Evolutionary conservation across 495 filamentous ascomycete genomes (phyloP).

Genomic region (Lichina pygmaea): DNA sequence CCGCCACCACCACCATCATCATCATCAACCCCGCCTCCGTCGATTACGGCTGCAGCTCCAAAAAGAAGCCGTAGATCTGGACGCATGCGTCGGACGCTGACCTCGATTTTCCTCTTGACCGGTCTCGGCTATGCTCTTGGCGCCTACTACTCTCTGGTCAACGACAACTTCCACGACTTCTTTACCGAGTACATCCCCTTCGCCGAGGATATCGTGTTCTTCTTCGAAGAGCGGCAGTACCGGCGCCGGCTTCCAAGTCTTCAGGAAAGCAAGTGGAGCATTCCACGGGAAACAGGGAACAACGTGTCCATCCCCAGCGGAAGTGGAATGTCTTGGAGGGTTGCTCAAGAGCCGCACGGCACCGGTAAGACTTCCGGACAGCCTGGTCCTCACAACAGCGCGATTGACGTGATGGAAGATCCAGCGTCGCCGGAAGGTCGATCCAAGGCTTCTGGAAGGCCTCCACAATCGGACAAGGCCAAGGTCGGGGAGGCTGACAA

Average conservation of each 20-base stretch:
- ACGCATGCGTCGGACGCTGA: slow-evolving; percentile 48
- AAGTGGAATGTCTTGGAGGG: slow-evolving; percentile 63
- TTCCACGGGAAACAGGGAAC: slow-evolving; percentile 28
- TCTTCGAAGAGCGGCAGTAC: slow-evolving; percentile 90
- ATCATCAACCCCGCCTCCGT: slow-evolving; percentile 11
- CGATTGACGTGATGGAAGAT: slow-evolving; percentile 9
- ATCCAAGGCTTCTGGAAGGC: slow-evolving; percentile 10
- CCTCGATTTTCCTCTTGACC: slow-evolving; percentile 43
- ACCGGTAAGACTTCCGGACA: slow-evolving; percentile 11
- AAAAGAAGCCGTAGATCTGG: slow-evolving; percentile 32
- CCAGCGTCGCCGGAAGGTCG: slow-evolving; percentile 6
- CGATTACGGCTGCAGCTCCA: slow-evolving; percentile 17
- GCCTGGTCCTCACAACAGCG: slow-evolving; percentile 21
- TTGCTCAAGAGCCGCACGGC: slow-evolving; percentile 26
- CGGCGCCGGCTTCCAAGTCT: slow-evolving; percentile 56
- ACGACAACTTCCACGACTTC: slow-evolving; percentile 96
- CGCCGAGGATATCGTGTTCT: slow-evolving; percentile 85
- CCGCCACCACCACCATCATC: slow-evolving; percentile 5
- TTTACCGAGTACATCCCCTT: slow-evolving; percentile 95
- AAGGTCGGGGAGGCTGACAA: slow-evolving; percentile 12
- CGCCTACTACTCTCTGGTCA: slow-evolving; percentile 72
- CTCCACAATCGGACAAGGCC: slow-evolving; percentile 4
- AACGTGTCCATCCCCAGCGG: slow-evolving; percentile 63
- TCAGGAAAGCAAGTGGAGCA: slow-evolving; percentile 2
- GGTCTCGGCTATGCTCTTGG: slow-evolving; percentile 62